Evolutionary conservation across 2,329 filamentous ascomycete species (phyloP).

Genomic region (Diaporthe humulicola): DNA sequence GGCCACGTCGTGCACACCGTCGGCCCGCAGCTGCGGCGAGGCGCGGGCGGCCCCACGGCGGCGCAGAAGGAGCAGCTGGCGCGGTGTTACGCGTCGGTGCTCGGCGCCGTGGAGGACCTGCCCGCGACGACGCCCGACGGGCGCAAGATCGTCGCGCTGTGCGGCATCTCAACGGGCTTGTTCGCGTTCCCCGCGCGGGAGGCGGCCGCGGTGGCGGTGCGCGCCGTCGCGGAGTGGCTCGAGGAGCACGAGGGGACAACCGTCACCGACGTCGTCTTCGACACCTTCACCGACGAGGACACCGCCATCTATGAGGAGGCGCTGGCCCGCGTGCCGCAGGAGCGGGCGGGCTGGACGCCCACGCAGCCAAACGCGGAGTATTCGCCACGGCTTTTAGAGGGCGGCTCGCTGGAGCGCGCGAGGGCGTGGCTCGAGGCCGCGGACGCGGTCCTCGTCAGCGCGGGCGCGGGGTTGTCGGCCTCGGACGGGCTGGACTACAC

Average conservation of each 20-base stretch:
- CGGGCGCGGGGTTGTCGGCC: neutral
- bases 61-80: slow-evolving; percentile 43
- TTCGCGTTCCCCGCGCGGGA: slow-evolving; percentile 49
- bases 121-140: slow-evolving; percentile 41
- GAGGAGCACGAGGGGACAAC: slow-evolving; percentile 43
- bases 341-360: neutral
- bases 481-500: slow-evolving; percentile 41
- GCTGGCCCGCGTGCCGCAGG: slow-evolving; percentile 14
- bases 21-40: slow-evolving; percentile 48
- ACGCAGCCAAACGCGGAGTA: slow-evolving; percentile 44
- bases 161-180: slow-evolving; percentile 52
- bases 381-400: neutral
- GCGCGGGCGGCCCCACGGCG: slow-evolving; percentile 40
- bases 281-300: slow-evolving; percentile 49
- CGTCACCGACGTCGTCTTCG: slow-evolving; percentile 50
- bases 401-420: slow-evolving; percentile 8
- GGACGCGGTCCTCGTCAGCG: slow-evolving; percentile 3
- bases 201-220: slow-evolving; percentile 48
- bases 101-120: slow-evolving; percentile 47
- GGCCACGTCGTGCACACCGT: slow-evolving; percentile 51
- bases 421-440: neutral
- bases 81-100: slow-evolving; percentile 48
- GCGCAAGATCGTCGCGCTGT: slow-evolving; percentile 49
- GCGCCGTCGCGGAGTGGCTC: slow-evolving; percentile 47
- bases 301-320: slow-evolving; percentile 37